Percentiles rank a stretch among this genome's conserved stretches.
Conservation (phyloP, 495 filamentous ascomycete genomes). For the Hyaloscypha bicolor region DNA sequence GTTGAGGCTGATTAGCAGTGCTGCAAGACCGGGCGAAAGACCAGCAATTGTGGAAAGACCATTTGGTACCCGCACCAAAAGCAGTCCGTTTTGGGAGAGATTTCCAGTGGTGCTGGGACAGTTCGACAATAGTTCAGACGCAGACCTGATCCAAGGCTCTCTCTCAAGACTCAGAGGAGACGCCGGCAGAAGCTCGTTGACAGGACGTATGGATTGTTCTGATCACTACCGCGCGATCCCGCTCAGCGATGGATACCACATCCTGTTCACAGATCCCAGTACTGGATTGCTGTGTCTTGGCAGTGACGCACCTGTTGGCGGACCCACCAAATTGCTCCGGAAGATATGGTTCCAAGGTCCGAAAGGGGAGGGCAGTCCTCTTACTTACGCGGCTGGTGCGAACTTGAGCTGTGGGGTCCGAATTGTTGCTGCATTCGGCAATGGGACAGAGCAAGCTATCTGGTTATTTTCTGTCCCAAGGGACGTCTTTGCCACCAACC, state of each 20-base stretch:
- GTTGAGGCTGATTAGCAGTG: constrained; percentile 66
- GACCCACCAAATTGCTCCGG: constrained; percentile 40
- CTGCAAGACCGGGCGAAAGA: constrained; percentile 28
- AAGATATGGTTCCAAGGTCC: constrained; percentile 50
- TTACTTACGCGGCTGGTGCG: constrained; percentile 58
- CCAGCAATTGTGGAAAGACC: constrained; percentile 25
- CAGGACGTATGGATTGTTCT: constrained; percentile 31
- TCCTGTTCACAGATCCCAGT: constrained; percentile 69
- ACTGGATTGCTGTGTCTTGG: constrained; percentile 65
- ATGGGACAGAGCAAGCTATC: constrained; percentile 41
- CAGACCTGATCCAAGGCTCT: background rate
- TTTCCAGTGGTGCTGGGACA: background rate
- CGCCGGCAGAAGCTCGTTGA: background rate
- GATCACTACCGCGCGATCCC: constrained; percentile 73
- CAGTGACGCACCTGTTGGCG: constrained; percentile 60
- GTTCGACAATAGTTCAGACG: background rate
- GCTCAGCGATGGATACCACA: constrained; percentile 67
- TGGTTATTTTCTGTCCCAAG: constrained; percentile 65
- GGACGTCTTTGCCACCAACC: constrained; percentile 53
- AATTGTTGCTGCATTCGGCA: constrained; percentile 61
- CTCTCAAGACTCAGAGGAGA: constrained; percentile 9
- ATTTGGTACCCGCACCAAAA: constrained; percentile 30
- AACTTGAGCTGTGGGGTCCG: constrained; percentile 64
- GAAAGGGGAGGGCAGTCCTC: constrained; percentile 35
- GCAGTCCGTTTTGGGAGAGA: constrained; percentile 27